A percentile compares a stretch with the other conserved stretches of the same genome.
phyloP scores from a whole-genome alignment of 768 basidiomycete species.

The Tulasnella calospora region DNA sequence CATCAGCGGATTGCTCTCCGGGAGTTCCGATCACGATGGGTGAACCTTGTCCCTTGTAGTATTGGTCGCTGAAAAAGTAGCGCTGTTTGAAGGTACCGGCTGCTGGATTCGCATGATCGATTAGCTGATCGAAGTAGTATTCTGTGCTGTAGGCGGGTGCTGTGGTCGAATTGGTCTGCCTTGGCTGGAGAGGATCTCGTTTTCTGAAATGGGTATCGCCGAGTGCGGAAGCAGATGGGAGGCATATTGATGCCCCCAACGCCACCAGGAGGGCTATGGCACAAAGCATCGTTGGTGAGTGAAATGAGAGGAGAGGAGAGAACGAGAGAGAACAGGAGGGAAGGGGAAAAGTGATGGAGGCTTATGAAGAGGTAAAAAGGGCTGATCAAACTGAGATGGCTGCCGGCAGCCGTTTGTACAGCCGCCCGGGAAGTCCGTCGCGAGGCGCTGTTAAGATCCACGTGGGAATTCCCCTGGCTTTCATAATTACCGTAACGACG shows the following conservation, averaged over 20 bases:
- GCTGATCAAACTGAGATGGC: neutral
- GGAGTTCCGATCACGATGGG: slow-evolving; percentile 24
- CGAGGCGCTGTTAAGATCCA: neutral
- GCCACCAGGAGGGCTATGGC: neutral
- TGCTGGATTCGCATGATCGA: slow-evolving; percentile 26
- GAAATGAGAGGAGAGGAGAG: neutral
- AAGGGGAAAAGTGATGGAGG: neutral
- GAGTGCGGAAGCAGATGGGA: neutral
- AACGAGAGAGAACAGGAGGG: neutral
- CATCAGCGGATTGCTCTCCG: slow-evolving; percentile 20
- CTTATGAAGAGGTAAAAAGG: neutral
- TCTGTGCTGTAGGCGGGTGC: neutral
- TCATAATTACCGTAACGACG: neutral
- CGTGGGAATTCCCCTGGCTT: neutral
- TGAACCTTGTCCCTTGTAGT: slow-evolving; percentile 7
- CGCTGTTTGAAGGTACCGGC: slow-evolving; percentile 29
- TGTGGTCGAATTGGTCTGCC: neutral
- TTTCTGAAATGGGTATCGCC: neutral
- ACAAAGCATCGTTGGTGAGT: neutral
- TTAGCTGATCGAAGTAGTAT: slow-evolving; percentile 27
- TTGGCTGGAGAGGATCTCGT: neutral
- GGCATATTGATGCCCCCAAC: neutral
- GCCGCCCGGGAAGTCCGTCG: slow-evolving; percentile 4
- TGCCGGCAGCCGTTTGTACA: neutral
- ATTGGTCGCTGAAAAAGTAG: slow-evolving; percentile 20